Conservation (phyloP, 2,329 filamentous ascomycete species). For the Epichloe brachyelytri region DNA sequence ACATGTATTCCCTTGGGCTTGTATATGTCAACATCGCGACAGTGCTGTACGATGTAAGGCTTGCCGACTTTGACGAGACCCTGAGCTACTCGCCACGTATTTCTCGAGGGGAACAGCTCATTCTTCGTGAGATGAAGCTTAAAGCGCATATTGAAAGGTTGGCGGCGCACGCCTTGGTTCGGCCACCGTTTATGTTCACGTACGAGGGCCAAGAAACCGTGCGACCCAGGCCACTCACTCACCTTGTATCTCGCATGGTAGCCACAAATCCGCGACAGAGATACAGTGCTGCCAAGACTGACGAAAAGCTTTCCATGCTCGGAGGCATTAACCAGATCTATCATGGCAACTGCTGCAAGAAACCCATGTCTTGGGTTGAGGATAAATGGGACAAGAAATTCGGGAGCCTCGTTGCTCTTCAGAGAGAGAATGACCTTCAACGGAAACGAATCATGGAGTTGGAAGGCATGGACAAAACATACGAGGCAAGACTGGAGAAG, state of each 20-base stretch:
- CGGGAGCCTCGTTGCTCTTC: conserved; percentile 15
- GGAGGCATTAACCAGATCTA: conserved; percentile 36
- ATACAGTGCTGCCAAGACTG: conserved; percentile 22
- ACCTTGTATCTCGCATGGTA: conserved; percentile 25
- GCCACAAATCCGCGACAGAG: conserved; percentile 19
- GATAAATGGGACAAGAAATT: conserved; percentile 25
- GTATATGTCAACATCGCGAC: conserved; percentile 32
- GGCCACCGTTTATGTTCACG: conserved; percentile 24
- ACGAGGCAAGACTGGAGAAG: conserved; percentile 24
- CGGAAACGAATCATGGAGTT: conserved; percentile 21
- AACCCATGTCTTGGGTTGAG: conserved; percentile 22
- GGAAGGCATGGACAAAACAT: conserved; percentile 27
- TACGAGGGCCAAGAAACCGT: conserved; percentile 25
- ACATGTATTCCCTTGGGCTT: conserved; percentile 35
- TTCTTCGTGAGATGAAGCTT: conserved; percentile 22
- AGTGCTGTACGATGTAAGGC: conserved; percentile 26
- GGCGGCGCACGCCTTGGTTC: conserved; percentile 20
- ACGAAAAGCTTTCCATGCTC: conserved; percentile 28
- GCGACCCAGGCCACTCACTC: conserved; percentile 26
- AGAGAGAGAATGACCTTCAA: conserved; percentile 20
- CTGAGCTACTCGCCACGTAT: conserved; percentile 17
- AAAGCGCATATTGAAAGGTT: conserved; percentile 21
- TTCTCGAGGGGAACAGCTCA: conserved; percentile 20
- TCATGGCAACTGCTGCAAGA: conserved; percentile 32
- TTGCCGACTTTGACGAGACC: conserved; percentile 26